Percentiles rank a stretch among this genome's conserved stretches.
These are phyloP conservation scores for Carex arenaria DNA, from an alignment of 202 grass and related monocot species.

Conservation along the genomic window DNA sequence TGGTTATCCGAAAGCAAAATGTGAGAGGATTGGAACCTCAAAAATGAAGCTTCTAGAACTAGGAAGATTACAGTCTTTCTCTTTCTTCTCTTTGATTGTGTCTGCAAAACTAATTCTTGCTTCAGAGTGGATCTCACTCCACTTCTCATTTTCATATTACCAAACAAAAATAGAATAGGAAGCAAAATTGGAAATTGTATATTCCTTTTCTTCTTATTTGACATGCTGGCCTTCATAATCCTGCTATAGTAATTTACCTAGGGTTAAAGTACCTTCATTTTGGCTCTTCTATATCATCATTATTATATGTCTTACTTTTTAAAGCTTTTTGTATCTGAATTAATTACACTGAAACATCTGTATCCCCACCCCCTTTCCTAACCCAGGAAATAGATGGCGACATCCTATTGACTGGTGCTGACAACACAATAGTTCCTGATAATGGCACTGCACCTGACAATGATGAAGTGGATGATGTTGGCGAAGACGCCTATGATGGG, in stretches of 20 bases:
- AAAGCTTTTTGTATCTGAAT: neutral
- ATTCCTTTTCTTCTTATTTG: neutral
- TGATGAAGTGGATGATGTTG: conserved; percentile 19
- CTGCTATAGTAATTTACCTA: neutral
- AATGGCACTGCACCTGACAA: conserved; percentile 18
- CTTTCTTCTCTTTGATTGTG: neutral
- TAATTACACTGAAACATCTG: neutral
- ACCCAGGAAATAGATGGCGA: conserved; percentile 24
- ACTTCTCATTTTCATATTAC: neutral
- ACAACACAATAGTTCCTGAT: neutral
- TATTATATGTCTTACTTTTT: neutral
- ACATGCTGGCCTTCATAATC: neutral
- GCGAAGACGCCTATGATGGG: conserved; percentile 31
- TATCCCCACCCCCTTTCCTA: neutral
- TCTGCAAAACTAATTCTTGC: neutral
- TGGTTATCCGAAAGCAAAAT: neutral
- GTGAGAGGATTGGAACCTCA: neutral
- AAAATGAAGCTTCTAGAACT: neutral
- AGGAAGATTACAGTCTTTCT: neutral
- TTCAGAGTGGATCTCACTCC: neutral
- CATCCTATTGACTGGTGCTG: neutral
- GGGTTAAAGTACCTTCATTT: neutral
- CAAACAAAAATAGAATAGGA: neutral
- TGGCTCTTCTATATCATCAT: neutral
- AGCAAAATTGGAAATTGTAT: neutral